Conservation (phyloP, 2,329 filamentous ascomycete species). For the Sarocladium strictum region DNA sequence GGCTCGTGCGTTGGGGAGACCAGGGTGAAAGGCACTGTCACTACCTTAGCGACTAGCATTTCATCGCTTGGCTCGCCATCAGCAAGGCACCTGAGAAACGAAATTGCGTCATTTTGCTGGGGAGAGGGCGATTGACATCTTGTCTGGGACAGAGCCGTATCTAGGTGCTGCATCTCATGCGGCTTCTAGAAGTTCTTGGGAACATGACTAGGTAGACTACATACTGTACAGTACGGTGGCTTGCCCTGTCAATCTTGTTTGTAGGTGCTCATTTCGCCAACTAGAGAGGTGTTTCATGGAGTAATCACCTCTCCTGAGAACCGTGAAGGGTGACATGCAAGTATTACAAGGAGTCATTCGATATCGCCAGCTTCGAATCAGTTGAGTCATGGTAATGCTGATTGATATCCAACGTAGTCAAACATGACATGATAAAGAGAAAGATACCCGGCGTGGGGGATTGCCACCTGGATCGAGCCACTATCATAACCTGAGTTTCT, state of each 20-base stretch:
- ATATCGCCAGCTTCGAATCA: too few species aligned
- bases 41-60: not conserved
- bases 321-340: too few species aligned
- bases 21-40: not conserved
- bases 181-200: constrained; percentile 5
- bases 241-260: too few species aligned
- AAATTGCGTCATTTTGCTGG: not conserved
- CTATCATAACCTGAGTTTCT: not conserved
- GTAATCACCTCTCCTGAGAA: too few species aligned
- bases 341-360: too few species aligned
- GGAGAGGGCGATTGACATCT: not conserved
- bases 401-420: too few species aligned
- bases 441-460: not conserved
- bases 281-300: not conserved
- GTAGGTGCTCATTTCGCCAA: not conserved
- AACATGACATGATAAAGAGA: not conserved
- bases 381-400: too few species aligned
- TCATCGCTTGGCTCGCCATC: not conserved
- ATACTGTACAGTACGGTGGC: too few species aligned
- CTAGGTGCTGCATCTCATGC: not conserved
- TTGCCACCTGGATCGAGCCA: not conserved
- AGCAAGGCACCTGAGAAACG: not conserved
- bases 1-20: not conserved
- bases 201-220: not conserved
- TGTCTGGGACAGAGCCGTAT: not conserved